phyloP scores from a whole-genome alignment of 139 green algal species.

The Edaphochlamys debaryana region DNA sequence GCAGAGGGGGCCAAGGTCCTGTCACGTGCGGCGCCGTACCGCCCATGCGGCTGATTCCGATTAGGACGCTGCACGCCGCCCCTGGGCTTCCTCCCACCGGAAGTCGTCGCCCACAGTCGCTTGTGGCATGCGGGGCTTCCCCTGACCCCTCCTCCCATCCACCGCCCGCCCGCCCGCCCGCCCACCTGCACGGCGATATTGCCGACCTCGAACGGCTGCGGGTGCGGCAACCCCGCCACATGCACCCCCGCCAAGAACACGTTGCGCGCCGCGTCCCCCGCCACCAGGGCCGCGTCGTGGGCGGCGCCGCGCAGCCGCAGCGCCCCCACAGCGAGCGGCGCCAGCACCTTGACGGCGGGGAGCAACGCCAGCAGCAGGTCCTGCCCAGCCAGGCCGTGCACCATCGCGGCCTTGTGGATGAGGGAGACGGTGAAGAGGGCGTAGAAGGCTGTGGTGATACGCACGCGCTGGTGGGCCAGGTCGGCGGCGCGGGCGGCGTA shows the following conservation, averaged over 20 bases:
- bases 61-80: no score
- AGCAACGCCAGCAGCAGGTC: neutral
- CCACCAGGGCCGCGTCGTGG: slow-evolving; percentile 4
- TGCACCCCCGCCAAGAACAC: slow-evolving; percentile 1
- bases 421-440: neutral
- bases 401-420: neutral
- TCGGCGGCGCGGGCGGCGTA: neutral
- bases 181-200: slow-evolving; percentile 5
- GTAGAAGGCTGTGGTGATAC: neutral
- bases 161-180: neutral
- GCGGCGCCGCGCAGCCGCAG: neutral
- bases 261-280: neutral
- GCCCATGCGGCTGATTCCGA: no score
- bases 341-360: neutral
- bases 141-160: no score
- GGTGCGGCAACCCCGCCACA: slow-evolving; percentile 4
- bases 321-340: neutral
- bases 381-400: neutral
- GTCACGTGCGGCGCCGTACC: no score
- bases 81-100: no score
- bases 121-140: no score
- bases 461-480: slow-evolving; percentile 8
- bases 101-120: no score
- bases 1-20: no score
- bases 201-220: slow-evolving; percentile 27